Base-by-base conservation (phyloP, 2,329 filamentous ascomycete genomes). In the Colletotrichum sp. region DNA sequence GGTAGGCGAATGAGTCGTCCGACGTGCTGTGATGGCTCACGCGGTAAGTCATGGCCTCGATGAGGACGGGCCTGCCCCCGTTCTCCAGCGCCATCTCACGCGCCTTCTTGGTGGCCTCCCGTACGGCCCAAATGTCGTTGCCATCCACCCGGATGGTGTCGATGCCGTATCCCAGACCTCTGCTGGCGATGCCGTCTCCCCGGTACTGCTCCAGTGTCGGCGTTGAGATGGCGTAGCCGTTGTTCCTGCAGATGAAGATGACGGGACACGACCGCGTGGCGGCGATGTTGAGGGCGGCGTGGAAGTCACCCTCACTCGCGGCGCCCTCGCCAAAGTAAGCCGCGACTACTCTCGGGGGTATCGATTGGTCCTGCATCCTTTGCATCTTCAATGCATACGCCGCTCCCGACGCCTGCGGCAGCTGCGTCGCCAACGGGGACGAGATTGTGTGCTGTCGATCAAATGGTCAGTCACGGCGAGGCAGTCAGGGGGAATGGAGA, bases 41-140 rank as follows among this genome's bases (percentile, higher is more conserved):
- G n/a, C 97, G 95, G 86, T 99, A 99, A 28, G 95, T 96, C 95
- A 99, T 98, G 72, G 96, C 96, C 86, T 99, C 97, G 55, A 99
- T 94, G 9, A 99, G 88, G 0, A 99, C 91, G 0, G 95, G 96
- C 78, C 91, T 92, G 6, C 95, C 95, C n/a, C 95, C 95, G 59
- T 95, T 92, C 72, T 94, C 88, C 5, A 99, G 89, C 0, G 96
- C 96, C 81, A 96, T 91, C 65, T 91, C 89, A 3, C 96, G 91
- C 0, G 97, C 97, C 83, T 91, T 91, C 81, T 92, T 92, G 28
- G 95, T 97, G 0, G 92, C 95, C 84, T 96, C 94, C 55, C 95
- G 90, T 0, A 98, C 95, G 1, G 96, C 96, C 86, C 96, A 96
- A 79, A 98, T 94, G 80, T 98, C 96, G 82, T 98, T 98, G n/a